Base-by-base conservation (phyloP, 306 rosid genomes). In the Lathyrus aphaca region DNA sequence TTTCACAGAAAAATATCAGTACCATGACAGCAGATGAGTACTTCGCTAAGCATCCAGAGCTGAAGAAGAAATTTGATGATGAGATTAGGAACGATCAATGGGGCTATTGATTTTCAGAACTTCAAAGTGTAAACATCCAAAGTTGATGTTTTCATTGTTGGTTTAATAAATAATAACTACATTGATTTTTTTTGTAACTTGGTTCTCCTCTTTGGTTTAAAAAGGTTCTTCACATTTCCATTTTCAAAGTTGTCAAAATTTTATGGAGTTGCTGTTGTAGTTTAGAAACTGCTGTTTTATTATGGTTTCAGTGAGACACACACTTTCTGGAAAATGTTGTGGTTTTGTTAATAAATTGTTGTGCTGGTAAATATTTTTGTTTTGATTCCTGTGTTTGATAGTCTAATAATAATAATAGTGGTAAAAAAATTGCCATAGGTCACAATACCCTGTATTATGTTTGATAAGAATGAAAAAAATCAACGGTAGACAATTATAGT, bases 1-100 rank as follows among this genome's bases (percentile, higher is more conserved):
- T 62, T 69, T 37, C n/a, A 42, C 97, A 91, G 99, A 76, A 84
- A 59, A 91, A 91, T 80, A 62, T 95, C 9, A 77, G 86, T 79
- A 95, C 97, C 82, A 95, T 91, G 99, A 95, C 97, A 0, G 97
- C 97, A 8, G 80, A 95, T 12, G 99, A 95, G 45, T 95, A 95
- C 91, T 95, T 95, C 42, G 95, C 45, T 51, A 87, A 87, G 85
- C 91, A 91, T 81, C 97, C 97, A 9, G 97, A 95, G 80, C 83
- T 95, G 78, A 91, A 74, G 88, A 83, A 89, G 85, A 91, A 89
- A 69, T 95, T 91, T 13, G 99, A 95, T 37, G 97, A 91, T 39
- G 99, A 95, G 82, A 95, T 95, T 77, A 84, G 95, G 64, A 89
- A 95, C 35, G 96, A 89, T 74, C 10, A 86, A 86, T 95, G 96